Percentiles rank a stretch among this genome's conserved stretches.
Evolutionary conservation across 148 eudicot species (phyloP).

Genomic region (Vaccinium myrtillus): DNA sequence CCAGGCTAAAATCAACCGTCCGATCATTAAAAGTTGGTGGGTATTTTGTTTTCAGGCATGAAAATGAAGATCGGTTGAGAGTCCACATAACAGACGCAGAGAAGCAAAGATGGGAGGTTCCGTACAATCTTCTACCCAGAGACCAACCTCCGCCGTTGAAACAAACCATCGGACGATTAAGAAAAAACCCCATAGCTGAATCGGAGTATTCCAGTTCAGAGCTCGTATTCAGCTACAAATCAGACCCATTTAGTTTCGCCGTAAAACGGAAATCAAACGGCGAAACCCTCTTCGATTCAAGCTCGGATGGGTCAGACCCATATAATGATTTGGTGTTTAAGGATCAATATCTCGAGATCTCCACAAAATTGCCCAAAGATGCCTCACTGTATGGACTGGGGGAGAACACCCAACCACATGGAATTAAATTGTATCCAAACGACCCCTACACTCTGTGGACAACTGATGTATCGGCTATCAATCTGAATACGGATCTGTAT

Average conservation of each 20-base stretch:
- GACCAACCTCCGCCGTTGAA: constrained; percentile 53
- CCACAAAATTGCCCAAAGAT: constrained; percentile 65
- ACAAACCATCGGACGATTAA: constrained; percentile 32
- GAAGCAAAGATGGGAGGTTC: constrained; percentile 91
- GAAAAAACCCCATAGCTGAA: constrained; percentile 44
- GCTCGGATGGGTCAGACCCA: constrained; percentile 45
- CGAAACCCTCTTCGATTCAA: constrained; percentile 69
- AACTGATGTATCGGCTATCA: constrained; percentile 72
- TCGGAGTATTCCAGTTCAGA: constrained; percentile 49
- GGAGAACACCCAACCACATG: constrained; percentile 85
- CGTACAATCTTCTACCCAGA: constrained; percentile 78
- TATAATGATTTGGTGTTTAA: constrained; percentile 62
- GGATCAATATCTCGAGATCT: constrained; percentile 82
- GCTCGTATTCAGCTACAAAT: constrained; percentile 55
- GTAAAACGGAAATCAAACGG: constrained; percentile 73
- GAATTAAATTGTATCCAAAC: constrained; percentile 72
- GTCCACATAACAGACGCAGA: constrained; percentile 84
- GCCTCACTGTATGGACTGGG: constrained; percentile 90
- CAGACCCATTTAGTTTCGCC: constrained; percentile 72
- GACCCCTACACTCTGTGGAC: constrained; percentile 87
- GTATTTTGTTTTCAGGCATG: constrained; percentile 54
- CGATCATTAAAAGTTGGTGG: not conserved
- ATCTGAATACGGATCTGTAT: constrained; percentile 73
- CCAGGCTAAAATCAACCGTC: not conserved
- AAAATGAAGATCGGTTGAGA: constrained; percentile 67